Percentiles rank a stretch among this genome's conserved stretches.
Conservation (phyloP, 2,329 filamentous ascomycete genomes). For the Aspergillus sp. region DNA sequence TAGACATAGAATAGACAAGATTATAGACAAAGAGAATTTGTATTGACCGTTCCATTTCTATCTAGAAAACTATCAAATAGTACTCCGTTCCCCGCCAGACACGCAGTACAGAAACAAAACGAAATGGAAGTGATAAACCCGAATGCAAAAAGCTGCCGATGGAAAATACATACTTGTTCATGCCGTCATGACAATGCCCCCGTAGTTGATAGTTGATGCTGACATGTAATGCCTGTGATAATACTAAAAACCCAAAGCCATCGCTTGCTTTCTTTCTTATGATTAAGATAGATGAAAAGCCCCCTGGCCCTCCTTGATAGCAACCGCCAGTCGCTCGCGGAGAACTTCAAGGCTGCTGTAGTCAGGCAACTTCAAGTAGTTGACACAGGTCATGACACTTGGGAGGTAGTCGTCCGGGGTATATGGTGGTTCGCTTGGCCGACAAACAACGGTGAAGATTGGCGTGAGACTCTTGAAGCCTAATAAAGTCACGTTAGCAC, state of each 20-base stretch:
- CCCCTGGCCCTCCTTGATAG: constrained; percentile 92
- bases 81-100: constrained; percentile 13
- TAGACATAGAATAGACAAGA: constrained; percentile 7
- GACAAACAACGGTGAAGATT: constrained; percentile 99
- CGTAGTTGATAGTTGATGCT: constrained; percentile 1
- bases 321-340: constrained; percentile 73
- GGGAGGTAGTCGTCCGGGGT: constrained; percentile 97
- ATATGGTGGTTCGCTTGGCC: constrained; percentile 92
- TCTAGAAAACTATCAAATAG: constrained; percentile 13
- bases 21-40: neutral
- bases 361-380: constrained; percentile 96
- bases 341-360: constrained; percentile 79
- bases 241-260: constrained; percentile 9
- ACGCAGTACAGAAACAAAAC: constrained; percentile 10
- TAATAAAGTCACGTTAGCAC: constrained; percentile 44
- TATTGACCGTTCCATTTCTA: constrained; percentile 15
- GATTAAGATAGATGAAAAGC: constrained; percentile 87
- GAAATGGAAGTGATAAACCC: constrained; percentile 1
- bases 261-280: constrained; percentile 1
- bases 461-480: constrained; percentile 96
- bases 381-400: constrained; percentile 99
- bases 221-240: constrained; percentile 11
- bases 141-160: constrained; percentile 12
- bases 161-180: constrained; percentile 12
- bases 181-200: constrained; percentile 13